Evolutionary conservation across 306 rosid genomes (phyloP), one percentile per base, ranked within the genome.

Genomic region (Adenanthera pavonina): DNA sequence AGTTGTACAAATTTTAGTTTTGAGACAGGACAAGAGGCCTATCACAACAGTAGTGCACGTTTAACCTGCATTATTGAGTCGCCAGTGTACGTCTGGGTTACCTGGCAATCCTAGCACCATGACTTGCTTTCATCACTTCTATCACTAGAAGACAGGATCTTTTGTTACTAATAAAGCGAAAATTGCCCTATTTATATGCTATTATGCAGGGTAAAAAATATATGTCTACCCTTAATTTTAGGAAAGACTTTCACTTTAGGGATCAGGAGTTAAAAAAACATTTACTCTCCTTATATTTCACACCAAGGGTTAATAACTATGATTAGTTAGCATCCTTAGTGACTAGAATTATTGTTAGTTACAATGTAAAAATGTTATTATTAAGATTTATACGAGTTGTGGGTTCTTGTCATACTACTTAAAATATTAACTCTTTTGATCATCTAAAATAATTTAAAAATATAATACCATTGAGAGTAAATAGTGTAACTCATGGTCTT

Each of bases 51-150:
- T 87, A 82, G 84, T 87, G 74, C 64, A 83, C 72, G 74, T 74
- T 75, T 54, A 78, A 72, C 73, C 84, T 59, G 75, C 89, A 92
- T 92, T 82, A 92, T 92, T 92, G 87, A 84, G 76, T 86, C 69
- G 81, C 69, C 87, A 75, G 84, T 52, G 85, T 83, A 80, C 83
- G 25, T 40, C 64, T 75, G 76, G 56, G 82, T 83, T 83, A 88
- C 90, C 86, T 87, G 92, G 89, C 92, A 84, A 83, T 60, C 80
- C 85, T 69, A 57, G 75, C 91, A 56, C 91, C 90, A 74, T 64
- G 78, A 41, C 69, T 69, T 69, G 52, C 72, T 86, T 78, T 41
- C 64, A 59, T 53, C 56, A 47, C 67, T 72, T 78, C 81, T 83
- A 59, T 81, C 79, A 74, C 89, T 80, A 84, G 12, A 67, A 57